Conservation (phyloP, 768 basidiomycete genomes). For the Dendrothele bispora region DNA sequence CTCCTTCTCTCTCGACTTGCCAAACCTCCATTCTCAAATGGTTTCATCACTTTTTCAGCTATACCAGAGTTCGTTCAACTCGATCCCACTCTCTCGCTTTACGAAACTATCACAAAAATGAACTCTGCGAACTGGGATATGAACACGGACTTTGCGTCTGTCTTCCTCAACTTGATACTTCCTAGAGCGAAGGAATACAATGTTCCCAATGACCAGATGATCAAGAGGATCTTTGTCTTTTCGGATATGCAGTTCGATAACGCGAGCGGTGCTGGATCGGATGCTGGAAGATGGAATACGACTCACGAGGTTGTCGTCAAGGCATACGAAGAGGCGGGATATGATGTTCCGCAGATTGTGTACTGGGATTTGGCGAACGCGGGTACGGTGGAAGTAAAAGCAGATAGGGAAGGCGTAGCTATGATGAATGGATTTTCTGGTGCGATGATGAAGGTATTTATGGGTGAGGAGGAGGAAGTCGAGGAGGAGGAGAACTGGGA, state of each 20-base stretch:
- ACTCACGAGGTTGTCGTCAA: slow-evolving; percentile 57
- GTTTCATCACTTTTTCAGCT: slow-evolving; percentile 69
- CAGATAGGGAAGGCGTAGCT: slow-evolving; percentile 60
- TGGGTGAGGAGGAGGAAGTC: slow-evolving; percentile 49
- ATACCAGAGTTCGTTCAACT: slow-evolving; percentile 50
- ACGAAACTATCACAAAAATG: slow-evolving; percentile 39
- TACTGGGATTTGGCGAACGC: slow-evolving; percentile 60
- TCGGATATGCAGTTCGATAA: slow-evolving; percentile 78
- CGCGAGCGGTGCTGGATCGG: slow-evolving; percentile 9
- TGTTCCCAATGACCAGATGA: slow-evolving; percentile 68
- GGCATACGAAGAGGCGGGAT: slow-evolving; percentile 61
- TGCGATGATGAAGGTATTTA: slow-evolving; percentile 70
- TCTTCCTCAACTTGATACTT: slow-evolving; percentile 63
- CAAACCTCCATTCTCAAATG: slow-evolving; percentile 60
- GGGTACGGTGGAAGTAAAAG: slow-evolving; percentile 46
- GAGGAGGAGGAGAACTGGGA: slow-evolving; percentile 22
- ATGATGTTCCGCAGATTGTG: slow-evolving; percentile 71
- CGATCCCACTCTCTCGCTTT: slow-evolving; percentile 40
- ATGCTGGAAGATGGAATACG: slow-evolving; percentile 48
- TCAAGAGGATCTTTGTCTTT: slow-evolving; percentile 75
- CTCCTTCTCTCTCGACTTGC: slow-evolving; percentile 63
- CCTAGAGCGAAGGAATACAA: slow-evolving; percentile 57
- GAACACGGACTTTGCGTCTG: slow-evolving; percentile 63
- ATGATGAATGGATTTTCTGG: slow-evolving; percentile 71
- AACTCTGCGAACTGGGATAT: slow-evolving; percentile 39